Conservation (phyloP, 192 early-diverging fungal genomes). For the Gamsiella multidivaricata region DNA sequence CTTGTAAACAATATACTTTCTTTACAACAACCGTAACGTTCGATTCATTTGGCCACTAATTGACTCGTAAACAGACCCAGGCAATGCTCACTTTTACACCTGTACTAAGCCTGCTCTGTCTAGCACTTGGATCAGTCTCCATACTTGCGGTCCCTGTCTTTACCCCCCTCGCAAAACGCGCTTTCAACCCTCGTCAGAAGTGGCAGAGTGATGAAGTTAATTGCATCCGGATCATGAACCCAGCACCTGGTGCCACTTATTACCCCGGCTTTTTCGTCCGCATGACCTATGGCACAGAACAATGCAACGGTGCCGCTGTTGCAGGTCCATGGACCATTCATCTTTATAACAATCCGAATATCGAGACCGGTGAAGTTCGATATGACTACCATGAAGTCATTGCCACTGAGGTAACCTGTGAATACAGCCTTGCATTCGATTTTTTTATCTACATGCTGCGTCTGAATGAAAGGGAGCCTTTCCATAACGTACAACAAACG, state of each 20-base stretch:
- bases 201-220: conserved; percentile 43
- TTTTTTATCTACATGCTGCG: no score
- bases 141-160: conserved; percentile 2
- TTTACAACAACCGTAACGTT: no score
- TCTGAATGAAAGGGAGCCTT: no score
- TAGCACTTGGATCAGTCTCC: neutral
- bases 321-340: conserved; percentile 32
- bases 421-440: no score
- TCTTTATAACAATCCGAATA: conserved; percentile 41
- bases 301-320: conserved; percentile 13
- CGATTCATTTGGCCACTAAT: neutral
- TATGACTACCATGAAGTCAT: conserved; percentile 44
- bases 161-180: neutral
- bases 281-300: conserved; percentile 19
- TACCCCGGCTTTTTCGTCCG: conserved; percentile 33
- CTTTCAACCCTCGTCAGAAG: conserved; percentile 32
- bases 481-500: neutral
- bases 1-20: no score
- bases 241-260: conserved; percentile 25
- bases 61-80: no score
- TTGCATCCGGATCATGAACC: conserved; percentile 34
- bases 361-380: conserved; percentile 7
- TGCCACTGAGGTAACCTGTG: conserved; percentile 29
- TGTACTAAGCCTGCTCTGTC: conserved; percentile 16
- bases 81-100: conserved; percentile 17